Evolutionary conservation across 75 land plant species (phyloP).

Genomic region (Pinus taeda): DNA sequence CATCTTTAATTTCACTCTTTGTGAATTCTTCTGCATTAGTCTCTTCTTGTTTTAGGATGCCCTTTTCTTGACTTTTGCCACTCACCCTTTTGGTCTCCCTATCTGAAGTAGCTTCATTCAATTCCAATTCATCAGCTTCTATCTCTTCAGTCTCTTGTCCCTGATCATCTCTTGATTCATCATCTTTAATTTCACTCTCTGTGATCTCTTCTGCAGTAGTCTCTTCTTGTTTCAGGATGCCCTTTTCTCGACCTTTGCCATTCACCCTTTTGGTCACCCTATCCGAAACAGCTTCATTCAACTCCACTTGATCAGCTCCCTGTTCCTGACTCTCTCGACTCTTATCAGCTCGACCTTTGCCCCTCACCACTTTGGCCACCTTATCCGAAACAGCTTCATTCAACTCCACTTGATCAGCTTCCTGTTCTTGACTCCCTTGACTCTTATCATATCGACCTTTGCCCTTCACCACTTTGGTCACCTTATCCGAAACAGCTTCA

Average conservation of each 20-base stretch:
- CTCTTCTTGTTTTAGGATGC: neutral
- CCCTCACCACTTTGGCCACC: neutral
- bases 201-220: neutral
- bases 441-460: neutral
- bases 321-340: neutral
- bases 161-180: neutral
- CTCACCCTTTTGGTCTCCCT: neutral
- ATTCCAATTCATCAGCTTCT: neutral
- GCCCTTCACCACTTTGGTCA: neutral
- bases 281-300: slow-evolving; percentile 6
- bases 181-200: neutral
- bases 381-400: neutral
- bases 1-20: neutral
- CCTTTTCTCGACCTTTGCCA: neutral
- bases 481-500: neutral
- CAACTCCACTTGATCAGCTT: neutral
- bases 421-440: neutral
- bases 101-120: neutral
- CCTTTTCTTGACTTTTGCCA: neutral
- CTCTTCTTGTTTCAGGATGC: neutral
- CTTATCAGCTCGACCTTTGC: no score
- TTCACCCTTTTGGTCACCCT: neutral
- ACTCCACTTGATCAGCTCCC: neutral
- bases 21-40: neutral
- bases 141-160: neutral